phyloP scores from a whole-genome alignment of 305 asterid genomes.

The Salvia sclarea region DNA sequence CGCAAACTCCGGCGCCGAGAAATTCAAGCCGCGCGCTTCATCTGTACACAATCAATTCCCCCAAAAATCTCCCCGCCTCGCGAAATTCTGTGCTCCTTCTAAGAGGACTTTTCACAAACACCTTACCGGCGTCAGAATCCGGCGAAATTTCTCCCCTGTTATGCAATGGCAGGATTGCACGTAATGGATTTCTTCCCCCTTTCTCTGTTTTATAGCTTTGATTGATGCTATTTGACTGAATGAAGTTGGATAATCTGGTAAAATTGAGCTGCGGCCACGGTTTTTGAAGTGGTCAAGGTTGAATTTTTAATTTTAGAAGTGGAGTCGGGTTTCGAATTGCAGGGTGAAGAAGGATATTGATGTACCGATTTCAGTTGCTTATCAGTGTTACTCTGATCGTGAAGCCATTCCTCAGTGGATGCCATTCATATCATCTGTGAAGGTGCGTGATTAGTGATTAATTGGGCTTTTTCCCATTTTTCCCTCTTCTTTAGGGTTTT shows the following conservation, averaged over 20 bases:
- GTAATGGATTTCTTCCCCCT: constrained; percentile 39
- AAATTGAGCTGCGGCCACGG: neutral
- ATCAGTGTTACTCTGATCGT: constrained; percentile 80
- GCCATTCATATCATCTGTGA: constrained; percentile 92
- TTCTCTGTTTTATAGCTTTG: neutral
- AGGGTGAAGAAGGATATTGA: constrained; percentile 81
- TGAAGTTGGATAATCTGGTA: constrained; percentile 17
- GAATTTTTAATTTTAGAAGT: neutral
- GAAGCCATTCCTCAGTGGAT: constrained; percentile 92
- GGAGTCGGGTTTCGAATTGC: constrained; percentile 30
- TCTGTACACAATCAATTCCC: constrained; percentile 25
- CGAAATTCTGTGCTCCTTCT: constrained; percentile 27
- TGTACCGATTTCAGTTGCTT: constrained; percentile 83
- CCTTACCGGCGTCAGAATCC: constrained; percentile 38
- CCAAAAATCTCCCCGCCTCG: constrained; percentile 27
- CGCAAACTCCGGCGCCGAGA: constrained; percentile 4
- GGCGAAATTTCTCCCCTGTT: constrained; percentile 46
- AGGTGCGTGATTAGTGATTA: constrained; percentile 39
- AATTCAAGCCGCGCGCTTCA: constrained; percentile 6
- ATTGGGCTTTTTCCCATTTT: neutral
- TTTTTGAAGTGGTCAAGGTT: constrained; percentile 16
- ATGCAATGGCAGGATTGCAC: constrained; percentile 96
- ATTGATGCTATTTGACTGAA: neutral
- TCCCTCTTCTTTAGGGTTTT: neutral
- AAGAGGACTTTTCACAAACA: constrained; percentile 28